These are phyloP conservation scores for Xylaria sp. DNA, from an alignment of 2,329 filamentous ascomycete species.

Conservation along the genomic window DNA sequence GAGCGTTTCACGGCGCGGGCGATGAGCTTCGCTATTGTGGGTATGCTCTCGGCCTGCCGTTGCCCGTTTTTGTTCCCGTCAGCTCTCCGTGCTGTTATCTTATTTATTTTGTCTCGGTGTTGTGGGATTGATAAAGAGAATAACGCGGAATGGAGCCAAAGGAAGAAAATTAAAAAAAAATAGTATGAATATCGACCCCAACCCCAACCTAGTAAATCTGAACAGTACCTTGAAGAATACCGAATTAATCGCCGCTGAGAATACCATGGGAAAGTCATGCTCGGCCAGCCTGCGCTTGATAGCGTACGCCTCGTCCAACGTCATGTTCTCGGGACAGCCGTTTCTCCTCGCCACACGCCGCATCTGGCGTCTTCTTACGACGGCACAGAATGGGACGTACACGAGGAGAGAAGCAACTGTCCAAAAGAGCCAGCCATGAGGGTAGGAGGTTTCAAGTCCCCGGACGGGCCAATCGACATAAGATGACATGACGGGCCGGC, in stretches of 20 bases:
- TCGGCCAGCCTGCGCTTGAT: slow-evolving; percentile 32
- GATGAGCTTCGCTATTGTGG: slow-evolving; percentile 31
- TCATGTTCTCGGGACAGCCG: slow-evolving; percentile 16
- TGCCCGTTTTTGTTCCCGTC: neutral
- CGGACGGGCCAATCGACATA: neutral
- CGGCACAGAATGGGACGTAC: neutral
- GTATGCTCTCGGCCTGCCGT: slow-evolving; percentile 31
- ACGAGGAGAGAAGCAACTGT: neutral
- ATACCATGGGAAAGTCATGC: slow-evolving; percentile 28
- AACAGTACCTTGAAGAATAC: slow-evolving; percentile 36
- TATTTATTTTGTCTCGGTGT: neutral
- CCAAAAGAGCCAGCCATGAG: slow-evolving; percentile 1
- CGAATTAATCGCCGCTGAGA: slow-evolving; percentile 16
- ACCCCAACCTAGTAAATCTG: no score
- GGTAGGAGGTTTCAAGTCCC: neutral
- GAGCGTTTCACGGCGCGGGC: slow-evolving; percentile 14
- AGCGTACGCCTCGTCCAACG: slow-evolving; percentile 33
- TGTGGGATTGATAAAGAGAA: neutral
- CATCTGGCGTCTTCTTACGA: slow-evolving; percentile 8
- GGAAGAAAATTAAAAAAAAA: neutral
- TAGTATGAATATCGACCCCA: neutral
- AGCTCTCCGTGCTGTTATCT: neutral
- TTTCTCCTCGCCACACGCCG: neutral
- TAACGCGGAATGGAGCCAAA: neutral
- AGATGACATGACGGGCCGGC: neutral